A percentile compares a stretch with the other conserved stretches of the same genome.
Evolutionary conservation across 2,329 filamentous ascomycete genomes (phyloP).

Genomic region (Aspergillus vadensis): DNA sequence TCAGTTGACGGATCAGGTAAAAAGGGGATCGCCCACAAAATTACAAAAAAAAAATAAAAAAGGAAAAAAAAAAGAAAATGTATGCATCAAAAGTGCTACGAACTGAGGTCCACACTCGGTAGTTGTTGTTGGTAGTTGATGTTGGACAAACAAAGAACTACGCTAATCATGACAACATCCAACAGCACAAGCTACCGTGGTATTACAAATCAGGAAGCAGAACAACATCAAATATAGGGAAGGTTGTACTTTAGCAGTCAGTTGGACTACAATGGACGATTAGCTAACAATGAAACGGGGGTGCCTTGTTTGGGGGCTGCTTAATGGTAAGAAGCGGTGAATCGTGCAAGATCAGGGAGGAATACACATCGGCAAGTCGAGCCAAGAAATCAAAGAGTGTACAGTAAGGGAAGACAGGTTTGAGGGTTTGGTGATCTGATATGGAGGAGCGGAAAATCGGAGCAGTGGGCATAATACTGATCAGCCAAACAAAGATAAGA

Average conservation of each 20-base stretch:
- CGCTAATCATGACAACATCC: constrained; percentile 1
- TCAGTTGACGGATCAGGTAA: constrained; percentile 1
- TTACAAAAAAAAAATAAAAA: not conserved
- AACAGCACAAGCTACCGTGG: not conserved
- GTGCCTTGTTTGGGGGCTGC: constrained; percentile 1
- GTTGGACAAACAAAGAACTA: constrained; percentile 10
- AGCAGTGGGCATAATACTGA: not conserved
- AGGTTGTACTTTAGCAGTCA: not conserved
- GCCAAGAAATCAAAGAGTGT: not conserved
- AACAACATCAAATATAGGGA: too few relatives aligned
- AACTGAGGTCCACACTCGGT: not conserved
- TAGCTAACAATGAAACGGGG: not conserved
- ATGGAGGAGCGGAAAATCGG: not conserved
- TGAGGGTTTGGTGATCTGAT: constrained; percentile 15
- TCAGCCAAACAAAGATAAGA: not conserved
- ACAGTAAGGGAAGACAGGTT: constrained; percentile 2
- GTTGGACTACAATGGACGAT: constrained; percentile 1
- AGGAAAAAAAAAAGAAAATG: not conserved
- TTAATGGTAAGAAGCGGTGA: constrained; percentile 17
- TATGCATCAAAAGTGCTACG: constrained; percentile 4
- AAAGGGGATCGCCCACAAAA: constrained; percentile 4
- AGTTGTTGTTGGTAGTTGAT: not conserved
- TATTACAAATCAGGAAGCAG: not conserved
- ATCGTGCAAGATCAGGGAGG: not conserved
- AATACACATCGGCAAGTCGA: not conserved